Conservation (phyloP, 106 monocot species). For the Alisma plantagoaquatica region DNA sequence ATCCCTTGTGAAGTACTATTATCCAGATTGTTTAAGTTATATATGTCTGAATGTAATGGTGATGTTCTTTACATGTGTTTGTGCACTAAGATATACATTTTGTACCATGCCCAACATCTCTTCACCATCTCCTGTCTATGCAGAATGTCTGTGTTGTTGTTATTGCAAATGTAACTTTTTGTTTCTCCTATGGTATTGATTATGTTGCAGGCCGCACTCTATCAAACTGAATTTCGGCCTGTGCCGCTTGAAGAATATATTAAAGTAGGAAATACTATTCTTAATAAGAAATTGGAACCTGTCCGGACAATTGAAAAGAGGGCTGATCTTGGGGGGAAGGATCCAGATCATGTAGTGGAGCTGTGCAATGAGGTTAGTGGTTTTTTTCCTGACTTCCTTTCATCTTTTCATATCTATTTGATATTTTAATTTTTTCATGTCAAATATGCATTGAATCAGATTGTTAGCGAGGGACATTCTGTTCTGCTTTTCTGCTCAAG, state of each 20-base stretch:
- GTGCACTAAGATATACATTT: too few relatives aligned
- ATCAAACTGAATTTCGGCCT: constrained; percentile 85
- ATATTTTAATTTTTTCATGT: constrained; percentile 1
- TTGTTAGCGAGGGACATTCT: constrained; percentile 94
- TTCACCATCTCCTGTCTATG: too few relatives aligned
- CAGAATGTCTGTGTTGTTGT: too few relatives aligned
- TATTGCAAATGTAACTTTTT: too few relatives aligned
- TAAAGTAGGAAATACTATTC: constrained; percentile 81
- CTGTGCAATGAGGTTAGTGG: constrained; percentile 91
- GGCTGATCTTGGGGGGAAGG: constrained; percentile 82
- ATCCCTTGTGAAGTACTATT: too few relatives aligned
- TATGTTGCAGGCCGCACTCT: constrained; percentile 83
- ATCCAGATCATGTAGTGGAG: constrained; percentile 93
- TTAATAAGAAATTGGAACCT: constrained; percentile 64
- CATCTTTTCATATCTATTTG: neutral
- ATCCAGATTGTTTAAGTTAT: too few relatives aligned
- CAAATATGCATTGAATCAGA: constrained; percentile 21
- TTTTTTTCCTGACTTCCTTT: too few relatives aligned
- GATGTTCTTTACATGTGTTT: too few relatives aligned
- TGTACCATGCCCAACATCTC: too few relatives aligned
- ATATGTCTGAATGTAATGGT: too few relatives aligned
- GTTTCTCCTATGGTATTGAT: too few relatives aligned
- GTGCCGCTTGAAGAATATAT: constrained; percentile 93
- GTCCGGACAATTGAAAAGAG: constrained; percentile 50
- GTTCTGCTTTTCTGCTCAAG: constrained; percentile 93